Conservation (phyloP, 257 asterid species). For the Solanum chiquidenum region DNA sequence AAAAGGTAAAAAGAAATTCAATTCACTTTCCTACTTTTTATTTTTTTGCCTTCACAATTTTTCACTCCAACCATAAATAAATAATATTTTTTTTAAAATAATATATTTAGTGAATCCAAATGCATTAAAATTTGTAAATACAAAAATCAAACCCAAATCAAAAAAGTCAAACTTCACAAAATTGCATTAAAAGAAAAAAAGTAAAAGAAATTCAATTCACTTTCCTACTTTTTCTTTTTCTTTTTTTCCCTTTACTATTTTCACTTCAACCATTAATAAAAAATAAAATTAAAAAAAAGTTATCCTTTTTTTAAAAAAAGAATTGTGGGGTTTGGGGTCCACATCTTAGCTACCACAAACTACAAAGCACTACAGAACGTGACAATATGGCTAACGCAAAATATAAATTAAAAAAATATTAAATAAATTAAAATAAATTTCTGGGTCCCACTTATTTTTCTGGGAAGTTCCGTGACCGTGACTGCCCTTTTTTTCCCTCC, state of each 20-base stretch:
- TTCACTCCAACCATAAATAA: not conserved
- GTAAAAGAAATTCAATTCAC: not conserved
- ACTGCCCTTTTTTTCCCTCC: slow-evolving; percentile 12
- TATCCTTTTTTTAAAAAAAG: not conserved
- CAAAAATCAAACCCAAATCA: too few species aligned
- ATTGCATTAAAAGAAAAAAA: not conserved
- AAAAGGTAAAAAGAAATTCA: not conserved
- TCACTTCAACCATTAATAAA: not conserved
- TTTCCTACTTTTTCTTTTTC: not conserved
- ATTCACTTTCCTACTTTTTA: not conserved
- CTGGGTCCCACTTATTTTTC: slow-evolving; percentile 34
- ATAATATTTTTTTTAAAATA: too few species aligned
- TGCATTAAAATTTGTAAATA: not conserved
- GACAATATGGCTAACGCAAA: slow-evolving; percentile 31
- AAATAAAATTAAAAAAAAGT: too few species aligned
- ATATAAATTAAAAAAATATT: not conserved
- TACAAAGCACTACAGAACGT: slow-evolving; percentile 21
- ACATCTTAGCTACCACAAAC: slow-evolving; percentile 5
- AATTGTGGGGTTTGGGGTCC: slow-evolving; percentile 14
- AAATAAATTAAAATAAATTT: not conserved
- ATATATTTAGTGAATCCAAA: too few species aligned
- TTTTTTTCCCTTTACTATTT: not conserved
- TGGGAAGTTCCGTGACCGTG: slow-evolving; percentile 64
- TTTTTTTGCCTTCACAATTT: not conserved
- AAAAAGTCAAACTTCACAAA: not conserved